Evolutionary conservation across 2,329 filamentous ascomycete species (phyloP).

Genomic region (Cryphonectria nitschkei): DNA sequence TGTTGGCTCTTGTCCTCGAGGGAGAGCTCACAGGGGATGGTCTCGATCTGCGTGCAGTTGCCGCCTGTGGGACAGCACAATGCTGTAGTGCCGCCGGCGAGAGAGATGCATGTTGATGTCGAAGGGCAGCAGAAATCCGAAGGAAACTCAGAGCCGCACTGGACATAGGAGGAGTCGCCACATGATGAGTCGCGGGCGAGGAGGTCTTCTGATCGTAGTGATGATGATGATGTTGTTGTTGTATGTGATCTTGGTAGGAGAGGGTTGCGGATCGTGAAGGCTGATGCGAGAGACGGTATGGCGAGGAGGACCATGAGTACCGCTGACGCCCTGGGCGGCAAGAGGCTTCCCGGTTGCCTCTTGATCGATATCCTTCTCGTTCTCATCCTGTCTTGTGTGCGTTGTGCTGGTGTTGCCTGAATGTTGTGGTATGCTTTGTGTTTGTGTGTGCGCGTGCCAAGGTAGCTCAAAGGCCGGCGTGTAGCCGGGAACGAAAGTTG

Average conservation of each 20-base stretch:
- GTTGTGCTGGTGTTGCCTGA: constrained; percentile 9
- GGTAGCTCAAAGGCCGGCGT: constrained; percentile 17
- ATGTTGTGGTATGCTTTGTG: constrained; percentile 15
- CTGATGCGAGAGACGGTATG: constrained; percentile 23
- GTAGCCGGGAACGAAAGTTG: constrained; percentile 18
- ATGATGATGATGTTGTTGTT: background rate
- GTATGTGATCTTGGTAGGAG: background rate
- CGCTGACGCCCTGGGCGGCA: constrained; percentile 20
- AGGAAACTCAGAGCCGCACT: constrained; percentile 60
- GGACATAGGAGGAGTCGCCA: constrained; percentile 41
- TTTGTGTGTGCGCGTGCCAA: background rate
- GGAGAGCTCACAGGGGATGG: constrained; percentile 66
- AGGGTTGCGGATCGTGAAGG: constrained; percentile 21
- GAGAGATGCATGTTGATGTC: constrained; percentile 57
- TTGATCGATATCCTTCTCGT: constrained; percentile 16
- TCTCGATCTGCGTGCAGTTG: constrained; percentile 63
- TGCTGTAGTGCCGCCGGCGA: constrained; percentile 68
- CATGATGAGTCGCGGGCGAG: constrained; percentile 25
- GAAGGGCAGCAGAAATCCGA: constrained; percentile 68
- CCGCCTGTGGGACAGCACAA: constrained; percentile 68
- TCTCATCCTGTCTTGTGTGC: background rate
- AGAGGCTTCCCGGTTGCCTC: constrained; percentile 9
- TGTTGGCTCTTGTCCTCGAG: constrained; percentile 62
- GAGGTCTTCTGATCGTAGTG: constrained; percentile 17
- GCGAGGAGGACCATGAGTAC: constrained; percentile 22